These are phyloP conservation scores for Talaromyces wortmannii DNA, from an alignment of 495 filamentous ascomycete genomes.

Conservation along the genomic window DNA sequence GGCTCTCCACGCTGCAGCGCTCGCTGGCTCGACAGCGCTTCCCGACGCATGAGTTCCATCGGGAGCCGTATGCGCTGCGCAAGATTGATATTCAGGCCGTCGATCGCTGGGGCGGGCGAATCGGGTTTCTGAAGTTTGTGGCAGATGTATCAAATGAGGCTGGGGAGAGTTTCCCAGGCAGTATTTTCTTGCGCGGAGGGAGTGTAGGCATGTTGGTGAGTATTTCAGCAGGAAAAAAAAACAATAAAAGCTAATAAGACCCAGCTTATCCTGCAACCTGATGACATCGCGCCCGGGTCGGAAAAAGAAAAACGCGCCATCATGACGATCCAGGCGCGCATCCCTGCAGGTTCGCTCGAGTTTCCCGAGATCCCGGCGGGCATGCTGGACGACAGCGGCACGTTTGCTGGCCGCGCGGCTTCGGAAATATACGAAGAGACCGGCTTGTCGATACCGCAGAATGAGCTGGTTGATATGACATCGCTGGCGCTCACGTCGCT, in stretches of 20 bases:
- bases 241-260: not conserved
- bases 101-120: constrained; percentile 56
- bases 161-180: constrained; percentile 65
- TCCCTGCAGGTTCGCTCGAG: constrained; percentile 67
- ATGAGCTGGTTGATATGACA: constrained; percentile 65
- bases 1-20: constrained; percentile 60
- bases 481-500: constrained; percentile 38
- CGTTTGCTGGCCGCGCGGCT: constrained; percentile 71
- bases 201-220: constrained; percentile 75
- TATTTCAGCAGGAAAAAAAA: not conserved
- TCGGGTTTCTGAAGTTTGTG: constrained; percentile 77
- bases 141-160: constrained; percentile 55
- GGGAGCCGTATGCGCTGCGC: constrained; percentile 61
- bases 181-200: constrained; percentile 73
- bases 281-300: constrained; percentile 42
- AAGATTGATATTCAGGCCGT: constrained; percentile 66
- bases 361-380: constrained; percentile 82
- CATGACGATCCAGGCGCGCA: constrained; percentile 76
- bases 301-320: constrained; percentile 59
- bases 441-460: constrained; percentile 49
- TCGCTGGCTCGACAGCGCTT: constrained; percentile 58
- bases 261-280: constrained; percentile 61
- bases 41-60: constrained; percentile 61
- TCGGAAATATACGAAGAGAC: constrained; percentile 81
- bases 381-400: constrained; percentile 76